A percentile compares a stretch with the other conserved stretches of the same genome.
Conservation (phyloP, 2,329 filamentous ascomycete genomes). For the Triangularia setosa region DNA sequence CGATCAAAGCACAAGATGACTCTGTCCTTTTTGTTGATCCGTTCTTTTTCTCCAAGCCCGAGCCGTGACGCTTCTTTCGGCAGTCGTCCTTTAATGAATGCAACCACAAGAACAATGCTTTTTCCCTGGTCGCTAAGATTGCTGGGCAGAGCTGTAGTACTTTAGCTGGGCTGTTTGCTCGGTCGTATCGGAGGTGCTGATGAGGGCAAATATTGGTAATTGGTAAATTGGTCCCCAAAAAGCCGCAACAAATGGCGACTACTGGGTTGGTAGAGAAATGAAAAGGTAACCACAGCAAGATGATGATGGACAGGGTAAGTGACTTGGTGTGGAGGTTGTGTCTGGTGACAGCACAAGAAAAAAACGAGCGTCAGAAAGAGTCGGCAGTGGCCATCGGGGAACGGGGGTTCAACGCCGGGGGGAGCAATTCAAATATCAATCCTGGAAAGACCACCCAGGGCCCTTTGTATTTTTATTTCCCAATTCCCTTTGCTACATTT, state of each 20-base stretch:
- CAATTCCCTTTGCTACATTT: not conserved
- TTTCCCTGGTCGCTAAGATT: not conserved
- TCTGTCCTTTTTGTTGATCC: not conserved
- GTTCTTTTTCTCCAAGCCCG: not conserved
- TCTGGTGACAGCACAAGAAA: not conserved
- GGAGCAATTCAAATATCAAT: not conserved
- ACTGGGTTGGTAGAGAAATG: constrained; percentile 13
- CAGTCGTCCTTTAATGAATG: constrained; percentile 9
- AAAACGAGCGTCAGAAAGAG: not conserved
- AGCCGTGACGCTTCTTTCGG: not conserved
- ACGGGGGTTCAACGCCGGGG: not conserved
- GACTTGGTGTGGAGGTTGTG: not conserved
- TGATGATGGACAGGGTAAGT: constrained; percentile 7
- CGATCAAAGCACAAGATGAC: too few relatives aligned
- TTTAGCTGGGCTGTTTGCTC: too few relatives aligned
- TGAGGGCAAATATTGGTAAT: constrained; percentile 8
- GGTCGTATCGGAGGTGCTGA: not conserved
- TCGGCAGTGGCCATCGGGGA: not conserved
- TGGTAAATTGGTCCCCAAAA: not conserved
- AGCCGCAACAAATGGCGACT: too few relatives aligned
- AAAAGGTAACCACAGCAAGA: constrained; percentile 11
- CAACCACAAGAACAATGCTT: constrained; percentile 8
- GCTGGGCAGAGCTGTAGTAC: not conserved
- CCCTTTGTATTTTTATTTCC: not conserved
- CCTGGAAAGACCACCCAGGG: not conserved